Base-by-base conservation (phyloP, 352 stramenopile genomes). In the Pythium sp. region DNA sequence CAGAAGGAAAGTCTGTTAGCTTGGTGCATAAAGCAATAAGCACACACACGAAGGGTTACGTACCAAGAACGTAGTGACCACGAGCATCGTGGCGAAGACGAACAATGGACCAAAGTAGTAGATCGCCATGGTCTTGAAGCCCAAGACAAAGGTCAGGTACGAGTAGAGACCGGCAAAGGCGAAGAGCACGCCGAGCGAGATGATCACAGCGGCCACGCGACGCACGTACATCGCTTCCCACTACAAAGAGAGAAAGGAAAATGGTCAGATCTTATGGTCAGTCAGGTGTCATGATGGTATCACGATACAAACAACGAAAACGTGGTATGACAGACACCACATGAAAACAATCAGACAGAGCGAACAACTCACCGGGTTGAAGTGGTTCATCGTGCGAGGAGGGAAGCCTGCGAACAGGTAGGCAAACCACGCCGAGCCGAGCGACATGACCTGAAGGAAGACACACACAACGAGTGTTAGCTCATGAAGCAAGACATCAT, bases 61-160 rank as follows among this genome's bases (percentile, higher is more conserved):
- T 69, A 85, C 75, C 71, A 94, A 68, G 69, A 94, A 94, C 14
- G 86, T 94, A 36, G 82, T 92, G 58, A 94, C 81, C n/a, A 94
- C 86, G 28, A 94, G 77, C 81, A 94, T 90, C 32, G 75, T 84
- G 20, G 76, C 81, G 60, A 92, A 94, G 9, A 91, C 84, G 61
- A 92, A 84, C 46, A 94, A 70, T 30, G 86, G 86, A 3, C 58
- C 86, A 67, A 80, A 93, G 75, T 94, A 94, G 73, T 90, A 94
- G n/a, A 93, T 36, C 30, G 65, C 71, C 83, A 94, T 90, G 57
- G 76, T 79, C 68, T 77, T 67, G 60, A 92, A 38, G 32, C 80
- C 76, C 1, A 87, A 60, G 26, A 80, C 56, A n/a, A 85, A 72
- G 60, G 76, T 78, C 53, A 89, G 38, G 57, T 84, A 83, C 58